Percentiles rank a stretch among this genome's conserved stretches.
Conservation (phyloP, 2,329 filamentous ascomycete genomes). For the Epichloe sibirici region DNA sequence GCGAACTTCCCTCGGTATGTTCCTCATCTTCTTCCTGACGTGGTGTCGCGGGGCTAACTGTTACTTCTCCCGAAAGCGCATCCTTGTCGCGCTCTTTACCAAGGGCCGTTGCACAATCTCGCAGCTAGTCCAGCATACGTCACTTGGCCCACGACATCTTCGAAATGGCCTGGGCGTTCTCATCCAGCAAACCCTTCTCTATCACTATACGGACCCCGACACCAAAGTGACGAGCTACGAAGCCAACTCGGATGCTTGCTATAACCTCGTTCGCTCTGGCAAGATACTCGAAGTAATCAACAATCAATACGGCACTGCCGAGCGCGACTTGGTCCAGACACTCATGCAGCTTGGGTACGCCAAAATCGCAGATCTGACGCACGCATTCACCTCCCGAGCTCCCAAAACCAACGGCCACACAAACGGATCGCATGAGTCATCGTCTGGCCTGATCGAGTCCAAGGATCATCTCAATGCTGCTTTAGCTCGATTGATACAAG, state of each 20-base stretch:
- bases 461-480: constrained; percentile 36
- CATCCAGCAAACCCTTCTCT: constrained; percentile 78
- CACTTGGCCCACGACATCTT: constrained; percentile 61
- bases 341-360: constrained; percentile 69
- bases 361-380: constrained; percentile 55
- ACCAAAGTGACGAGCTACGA: constrained; percentile 65
- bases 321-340: constrained; percentile 61
- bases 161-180: constrained; percentile 74
- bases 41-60: constrained; percentile 16
- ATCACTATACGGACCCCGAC: constrained; percentile 54
- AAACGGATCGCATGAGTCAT: constrained; percentile 21
- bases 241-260: constrained; percentile 67
- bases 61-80: constrained; percentile 47
- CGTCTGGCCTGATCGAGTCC: constrained; percentile 28
- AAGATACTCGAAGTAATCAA: constrained; percentile 71
- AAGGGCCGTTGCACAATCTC: constrained; percentile 64
- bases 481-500: constrained; percentile 44
- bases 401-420: constrained; percentile 22
- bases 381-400: constrained; percentile 39
- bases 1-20: constrained; percentile 77
- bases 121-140: constrained; percentile 59
- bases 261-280: constrained; percentile 68
- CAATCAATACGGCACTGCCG: constrained; percentile 59
- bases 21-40: not conserved
- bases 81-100: constrained; percentile 66